Base-by-base conservation (phyloP, 768 basidiomycete genomes). In the Fibroporia radiculosa region DNA sequence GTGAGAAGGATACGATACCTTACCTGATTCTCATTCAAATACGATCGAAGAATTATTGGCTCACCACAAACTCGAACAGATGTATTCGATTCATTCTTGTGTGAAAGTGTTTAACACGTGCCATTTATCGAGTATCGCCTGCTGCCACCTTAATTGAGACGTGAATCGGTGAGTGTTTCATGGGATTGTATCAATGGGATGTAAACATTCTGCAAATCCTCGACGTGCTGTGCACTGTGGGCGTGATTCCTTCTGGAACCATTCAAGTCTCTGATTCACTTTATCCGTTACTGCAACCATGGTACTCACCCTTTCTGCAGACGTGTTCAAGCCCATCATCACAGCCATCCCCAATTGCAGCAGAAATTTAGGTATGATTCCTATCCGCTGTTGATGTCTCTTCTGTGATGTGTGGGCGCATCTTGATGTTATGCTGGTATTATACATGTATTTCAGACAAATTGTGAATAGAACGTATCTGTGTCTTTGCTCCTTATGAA, bases 221-320 rank as follows among this genome's bases (percentile, higher is more conserved):
- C 69, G 78, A 82, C 70, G 80, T 77, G 78, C 67, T 64, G 63
- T 31, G 71, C 74, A 75, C 75, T 26, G 52, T 80, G 79, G 69
- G 72, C 68, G 67, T 59, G 56, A 62, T 74, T 78, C 78, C 78
- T 78, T 77, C 65, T 70, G 80, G 75, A 81, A 72, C 78, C 79
- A 83, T 84, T 84, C 82, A 83, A 84, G 81, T 83, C 80, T 76
- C 82, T 82, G 81, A 83, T 40, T 48, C 51, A 24, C 38, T 38
- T 32, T 42, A 12, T 35, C 13, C 25, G n/a, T n/a, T n/a, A n/a
- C n/a, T n/a, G n/a, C n/a, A 10, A 31, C 29, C 29, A 31, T 10
- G 10, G 29, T 31, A n/a, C 29, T 31, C 10, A 31, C 16, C 16
- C 29, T 31, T n/a, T 31, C 10, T 31, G n/a, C 29, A 31, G 29